Conservation (phyloP, 2,329 filamentous ascomycete species). For the Fusarium liriodendri region DNA sequence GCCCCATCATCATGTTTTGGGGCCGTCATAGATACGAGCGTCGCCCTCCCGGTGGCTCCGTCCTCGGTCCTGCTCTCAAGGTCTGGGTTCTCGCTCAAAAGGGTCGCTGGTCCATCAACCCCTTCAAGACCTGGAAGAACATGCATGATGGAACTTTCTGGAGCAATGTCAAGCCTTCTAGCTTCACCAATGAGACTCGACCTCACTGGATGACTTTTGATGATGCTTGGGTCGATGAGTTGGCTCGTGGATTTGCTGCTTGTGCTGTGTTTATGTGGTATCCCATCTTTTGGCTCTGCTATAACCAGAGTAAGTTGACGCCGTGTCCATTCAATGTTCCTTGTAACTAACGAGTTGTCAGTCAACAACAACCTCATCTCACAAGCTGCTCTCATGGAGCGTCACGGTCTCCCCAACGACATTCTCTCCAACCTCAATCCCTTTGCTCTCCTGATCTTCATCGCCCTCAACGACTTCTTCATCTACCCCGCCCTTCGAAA, state of each 20-base stretch:
- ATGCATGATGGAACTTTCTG: slow-evolving; percentile 70
- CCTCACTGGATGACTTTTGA: slow-evolving; percentile 83
- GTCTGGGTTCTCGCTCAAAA: slow-evolving; percentile 73
- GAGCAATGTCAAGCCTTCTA: slow-evolving; percentile 76
- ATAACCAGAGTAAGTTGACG: slow-evolving; percentile 53
- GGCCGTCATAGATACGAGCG: slow-evolving; percentile 69
- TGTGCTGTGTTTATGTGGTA: slow-evolving; percentile 78
- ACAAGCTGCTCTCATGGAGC: slow-evolving; percentile 73
- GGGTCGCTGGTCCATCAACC: slow-evolving; percentile 77
- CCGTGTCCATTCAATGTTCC: not conserved
- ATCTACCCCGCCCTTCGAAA: slow-evolving; percentile 76
- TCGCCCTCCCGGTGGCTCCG: slow-evolving; percentile 72
- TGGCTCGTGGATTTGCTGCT: slow-evolving; percentile 74
- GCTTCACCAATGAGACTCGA: slow-evolving; percentile 63
- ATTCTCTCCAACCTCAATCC: slow-evolving; percentile 80
- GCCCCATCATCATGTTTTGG: slow-evolving; percentile 71
- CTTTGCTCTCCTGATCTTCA: slow-evolving; percentile 78
- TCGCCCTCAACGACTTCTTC: slow-evolving; percentile 75
- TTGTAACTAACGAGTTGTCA: slow-evolving; percentile 43
- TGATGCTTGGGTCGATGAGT: slow-evolving; percentile 82
- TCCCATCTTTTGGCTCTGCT: slow-evolving; percentile 69
- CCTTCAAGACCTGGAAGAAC: slow-evolving; percentile 67
- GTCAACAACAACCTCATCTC: slow-evolving; percentile 69
- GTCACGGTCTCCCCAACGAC: slow-evolving; percentile 81
- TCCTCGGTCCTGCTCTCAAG: slow-evolving; percentile 72